A percentile compares a stretch with the other conserved stretches of the same genome.
Conservation (phyloP, 257 asterid genomes). For the Handroanthus guayacan region DNA sequence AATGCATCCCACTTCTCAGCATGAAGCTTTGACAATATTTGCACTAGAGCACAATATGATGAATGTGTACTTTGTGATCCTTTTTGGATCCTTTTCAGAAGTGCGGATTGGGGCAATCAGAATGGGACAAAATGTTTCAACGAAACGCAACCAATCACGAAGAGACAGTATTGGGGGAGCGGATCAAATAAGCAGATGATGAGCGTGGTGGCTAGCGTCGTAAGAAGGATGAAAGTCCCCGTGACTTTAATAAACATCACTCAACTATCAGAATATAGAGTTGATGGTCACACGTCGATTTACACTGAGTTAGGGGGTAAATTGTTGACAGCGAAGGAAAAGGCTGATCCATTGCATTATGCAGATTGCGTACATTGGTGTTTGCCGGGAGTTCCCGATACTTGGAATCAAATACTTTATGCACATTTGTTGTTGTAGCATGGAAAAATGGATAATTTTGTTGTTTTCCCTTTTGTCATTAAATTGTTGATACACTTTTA, state of each 20-base stretch:
- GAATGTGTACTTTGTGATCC: not conserved
- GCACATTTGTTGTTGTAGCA: conserved; percentile 58
- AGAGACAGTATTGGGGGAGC: conserved; percentile 72
- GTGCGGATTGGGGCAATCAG: conserved; percentile 75
- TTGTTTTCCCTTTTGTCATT: not conserved
- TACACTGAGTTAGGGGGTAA: conserved; percentile 73
- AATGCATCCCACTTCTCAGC: no score
- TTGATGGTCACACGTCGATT: conserved; percentile 79
- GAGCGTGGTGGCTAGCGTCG: conserved; percentile 59
- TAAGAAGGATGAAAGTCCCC: conserved; percentile 67
- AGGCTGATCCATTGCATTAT: conserved; percentile 65
- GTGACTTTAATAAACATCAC: conserved; percentile 78
- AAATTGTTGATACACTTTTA: not conserved
- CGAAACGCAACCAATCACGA: conserved; percentile 71
- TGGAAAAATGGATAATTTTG: not conserved
- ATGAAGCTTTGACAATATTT: no score
- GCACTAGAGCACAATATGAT: no score
- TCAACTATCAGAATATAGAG: conserved; percentile 77
- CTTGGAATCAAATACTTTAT: conserved; percentile 78
- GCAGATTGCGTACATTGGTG: conserved; percentile 98
- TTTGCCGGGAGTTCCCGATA: conserved; percentile 91
- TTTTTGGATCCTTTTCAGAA: conserved; percentile 44
- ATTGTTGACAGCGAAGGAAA: conserved; percentile 65
- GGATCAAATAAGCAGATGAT: conserved; percentile 72
- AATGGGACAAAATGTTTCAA: conserved; percentile 78